These are phyloP conservation scores for Barnettozyma siamensis DNA, from an alignment of 805 yeast species.

Conservation along the genomic window DNA sequence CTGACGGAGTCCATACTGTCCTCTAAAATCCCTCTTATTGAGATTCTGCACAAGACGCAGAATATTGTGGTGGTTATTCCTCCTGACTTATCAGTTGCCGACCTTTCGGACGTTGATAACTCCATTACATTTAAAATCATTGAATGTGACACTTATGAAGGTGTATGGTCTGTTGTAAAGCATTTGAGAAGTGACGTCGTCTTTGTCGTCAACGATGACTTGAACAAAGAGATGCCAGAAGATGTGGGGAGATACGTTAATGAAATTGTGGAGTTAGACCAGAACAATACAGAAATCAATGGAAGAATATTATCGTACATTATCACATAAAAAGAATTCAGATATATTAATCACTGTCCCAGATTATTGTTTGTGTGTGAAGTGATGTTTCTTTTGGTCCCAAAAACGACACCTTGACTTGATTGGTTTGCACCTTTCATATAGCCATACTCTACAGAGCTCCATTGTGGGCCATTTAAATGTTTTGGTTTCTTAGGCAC, in stretches of 20 bases:
- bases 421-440: conserved; percentile 52
- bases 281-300: conserved; percentile 19
- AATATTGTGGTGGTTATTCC: conserved; percentile 32
- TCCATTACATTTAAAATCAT: conserved; percentile 28
- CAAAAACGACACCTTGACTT: conserved; percentile 49
- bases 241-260: conserved; percentile 28
- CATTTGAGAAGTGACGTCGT: conserved; percentile 38
- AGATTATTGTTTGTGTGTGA: not conserved
- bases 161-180: conserved; percentile 51
- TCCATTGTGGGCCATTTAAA: conserved; percentile 39
- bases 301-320: conserved; percentile 20
- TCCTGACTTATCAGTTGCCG: conserved; percentile 23
- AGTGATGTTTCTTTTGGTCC: conserved; percentile 43
- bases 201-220: conserved; percentile 25
- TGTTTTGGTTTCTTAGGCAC: conserved; percentile 52
- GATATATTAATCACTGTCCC: not conserved
- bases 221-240: conserved; percentile 24
- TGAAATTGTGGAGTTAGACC: conserved; percentile 22
- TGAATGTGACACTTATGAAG: conserved; percentile 40
- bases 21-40: conserved; percentile 21
- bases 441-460: conserved; percentile 53
- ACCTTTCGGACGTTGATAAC: conserved; percentile 27
- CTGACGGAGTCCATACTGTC: conserved; percentile 24
- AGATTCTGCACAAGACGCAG: conserved; percentile 20
- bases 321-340: conserved; percentile 6